Conservation (phyloP, 768 basidiomycete species). For the Suillus weaverae region DNA sequence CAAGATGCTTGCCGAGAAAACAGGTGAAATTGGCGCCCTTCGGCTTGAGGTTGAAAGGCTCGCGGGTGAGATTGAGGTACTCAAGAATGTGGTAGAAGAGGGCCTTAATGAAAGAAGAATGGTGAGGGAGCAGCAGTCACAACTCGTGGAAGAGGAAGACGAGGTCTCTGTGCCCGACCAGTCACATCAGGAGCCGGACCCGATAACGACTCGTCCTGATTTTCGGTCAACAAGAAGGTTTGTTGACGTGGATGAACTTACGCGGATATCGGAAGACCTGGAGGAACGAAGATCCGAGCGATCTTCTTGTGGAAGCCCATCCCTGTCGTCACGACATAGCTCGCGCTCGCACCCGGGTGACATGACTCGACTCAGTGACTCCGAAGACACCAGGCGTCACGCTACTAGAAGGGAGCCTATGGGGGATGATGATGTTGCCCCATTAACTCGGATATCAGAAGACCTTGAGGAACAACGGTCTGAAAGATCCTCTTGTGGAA, state of each 20-base stretch:
- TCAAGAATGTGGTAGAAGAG: conserved; percentile 85
- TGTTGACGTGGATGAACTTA: conserved; percentile 58
- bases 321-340: conserved; percentile 18
- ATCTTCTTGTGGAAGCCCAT: conserved; percentile 25
- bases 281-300: conserved; percentile 63
- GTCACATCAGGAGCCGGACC: conserved; percentile 20
- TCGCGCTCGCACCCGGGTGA: conserved; percentile 8
- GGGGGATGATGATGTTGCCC: not conserved
- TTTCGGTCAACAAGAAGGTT: conserved; percentile 33
- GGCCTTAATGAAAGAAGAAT: conserved; percentile 73
- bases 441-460: conserved; percentile 46
- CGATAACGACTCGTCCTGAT: conserved; percentile 3
- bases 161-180: conserved; percentile 4
- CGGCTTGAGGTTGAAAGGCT: conserved; percentile 78
- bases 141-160: conserved; percentile 11
- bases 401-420: not conserved
- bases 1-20: conserved; percentile 55
- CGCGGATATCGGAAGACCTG: conserved; percentile 64
- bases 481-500: conserved; percentile 35
- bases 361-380: not conserved
- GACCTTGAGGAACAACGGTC: conserved; percentile 69
- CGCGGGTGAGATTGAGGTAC: conserved; percentile 80
- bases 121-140: conserved; percentile 43
- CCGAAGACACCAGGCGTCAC: not conserved
- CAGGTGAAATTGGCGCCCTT: conserved; percentile 65